Conservation (phyloP, 495 filamentous ascomycete genomes). For the Tuber brumale region DNA sequence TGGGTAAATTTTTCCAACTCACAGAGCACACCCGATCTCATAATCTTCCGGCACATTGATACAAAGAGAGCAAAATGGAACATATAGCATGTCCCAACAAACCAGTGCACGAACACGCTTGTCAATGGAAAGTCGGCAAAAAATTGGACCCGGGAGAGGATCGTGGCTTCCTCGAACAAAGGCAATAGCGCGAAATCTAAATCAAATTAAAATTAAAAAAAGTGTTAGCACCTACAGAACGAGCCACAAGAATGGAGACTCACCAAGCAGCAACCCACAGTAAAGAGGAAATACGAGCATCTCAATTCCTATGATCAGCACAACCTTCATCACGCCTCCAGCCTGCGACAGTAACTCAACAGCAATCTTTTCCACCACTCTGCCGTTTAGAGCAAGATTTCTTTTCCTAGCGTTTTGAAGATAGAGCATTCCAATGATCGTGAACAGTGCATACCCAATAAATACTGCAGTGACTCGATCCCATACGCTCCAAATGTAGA, state of each 20-base stretch:
- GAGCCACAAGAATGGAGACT: slow-evolving; percentile 8
- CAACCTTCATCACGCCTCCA: slow-evolving; percentile 94
- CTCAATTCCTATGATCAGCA: slow-evolving; percentile 96
- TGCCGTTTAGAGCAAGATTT: slow-evolving; percentile 56
- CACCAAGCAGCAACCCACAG: slow-evolving; percentile 72
- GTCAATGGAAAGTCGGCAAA: slow-evolving; percentile 69
- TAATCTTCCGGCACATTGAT: slow-evolving; percentile 96
- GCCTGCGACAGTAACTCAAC: slow-evolving; percentile 86
- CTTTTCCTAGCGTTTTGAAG: slow-evolving; percentile 63
- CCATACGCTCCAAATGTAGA: slow-evolving; percentile 40
- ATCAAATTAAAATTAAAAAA: neutral
- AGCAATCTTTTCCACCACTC: slow-evolving; percentile 66
- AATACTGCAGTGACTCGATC: slow-evolving; percentile 55
- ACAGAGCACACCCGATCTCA: slow-evolving; percentile 89
- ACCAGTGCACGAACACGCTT: slow-evolving; percentile 96
- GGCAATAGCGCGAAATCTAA: slow-evolving; percentile 77
- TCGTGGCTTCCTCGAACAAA: slow-evolving; percentile 70
- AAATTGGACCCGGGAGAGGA: slow-evolving; percentile 69
- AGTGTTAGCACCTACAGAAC: slow-evolving; percentile 10
- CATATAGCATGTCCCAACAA: slow-evolving; percentile 98
- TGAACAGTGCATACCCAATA: slow-evolving; percentile 71
- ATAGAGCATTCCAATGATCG: slow-evolving; percentile 67
- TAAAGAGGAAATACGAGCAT: slow-evolving; percentile 97
- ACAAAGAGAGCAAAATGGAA: slow-evolving; percentile 99
- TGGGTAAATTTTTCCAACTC: slow-evolving; percentile 43